Base-by-base conservation (phyloP, 2,329 filamentous ascomycete genomes). In the Fusarium verrucosum region DNA sequence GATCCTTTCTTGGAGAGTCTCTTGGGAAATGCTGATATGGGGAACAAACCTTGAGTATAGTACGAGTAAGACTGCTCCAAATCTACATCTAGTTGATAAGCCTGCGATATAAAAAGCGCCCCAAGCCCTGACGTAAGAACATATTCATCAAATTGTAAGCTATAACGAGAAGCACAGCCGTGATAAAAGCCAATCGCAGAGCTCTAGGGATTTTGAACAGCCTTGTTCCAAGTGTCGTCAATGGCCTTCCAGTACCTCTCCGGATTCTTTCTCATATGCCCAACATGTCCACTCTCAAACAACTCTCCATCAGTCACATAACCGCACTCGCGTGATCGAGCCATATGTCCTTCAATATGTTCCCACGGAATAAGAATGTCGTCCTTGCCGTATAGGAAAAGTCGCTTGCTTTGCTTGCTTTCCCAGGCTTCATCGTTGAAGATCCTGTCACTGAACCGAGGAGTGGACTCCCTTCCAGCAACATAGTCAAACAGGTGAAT, bases 251-350 rank as follows among this genome's bases (percentile, higher is more conserved):
- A 59, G 2, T 59, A 59, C 1, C 0, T 35, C 13, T 40, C 44
- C 0, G 56, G 54, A 11, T 35, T 16, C 7, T 20, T 30, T 5
- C 33, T 59, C 56, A 59, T 59, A 3, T 58, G 53, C 0, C 25
- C 56, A 4, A 59, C 54, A 30, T 59, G 56, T 1, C 56, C 56
- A 22, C 54, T 59, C 2, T 52, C 16, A 3, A 59, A 59, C 1
- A 40, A 2, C 10, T 43, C 36, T 4, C 54, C 55, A 3, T 59
- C 44, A 2, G 22, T 37, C 7, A 16, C 13, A 0, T 43, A 59
- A 3, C 56, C 54, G 2, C 13, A 10, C 0, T 19, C 28, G 0
- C 28, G 11, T 0, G 26, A 50, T 0, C 10, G 7, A 0, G 56
- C 56, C 4, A 59, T 52, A 2, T 52, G 28, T 8, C 30, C 26